Percentiles rank a stretch among this genome's conserved stretches.
Evolutionary conservation across 805 yeast species (phyloP).

Genomic region (Cyberlindnera japonica): DNA sequence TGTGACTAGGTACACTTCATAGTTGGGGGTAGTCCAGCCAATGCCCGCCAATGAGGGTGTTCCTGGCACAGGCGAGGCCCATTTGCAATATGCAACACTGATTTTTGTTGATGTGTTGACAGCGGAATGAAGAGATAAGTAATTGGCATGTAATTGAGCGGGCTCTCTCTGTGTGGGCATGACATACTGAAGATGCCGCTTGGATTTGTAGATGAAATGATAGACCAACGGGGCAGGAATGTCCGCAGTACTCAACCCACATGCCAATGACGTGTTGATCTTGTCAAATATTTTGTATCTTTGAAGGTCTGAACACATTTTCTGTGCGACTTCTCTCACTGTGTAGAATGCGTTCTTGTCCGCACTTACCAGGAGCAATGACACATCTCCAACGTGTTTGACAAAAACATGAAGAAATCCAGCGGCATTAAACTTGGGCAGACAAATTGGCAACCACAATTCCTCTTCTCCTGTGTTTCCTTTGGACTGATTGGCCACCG

Average conservation of each 20-base stretch:
- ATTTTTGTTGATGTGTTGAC: constrained; percentile 33
- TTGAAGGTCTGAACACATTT: constrained; percentile 42
- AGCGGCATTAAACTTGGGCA: constrained; percentile 82
- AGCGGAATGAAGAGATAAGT: constrained; percentile 23
- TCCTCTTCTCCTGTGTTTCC: constrained; percentile 49
- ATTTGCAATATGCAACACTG: constrained; percentile 43
- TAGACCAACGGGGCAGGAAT: constrained; percentile 56
- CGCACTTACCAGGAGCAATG: constrained; percentile 43
- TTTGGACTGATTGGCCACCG: constrained; percentile 50
- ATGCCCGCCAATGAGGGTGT: constrained; percentile 35
- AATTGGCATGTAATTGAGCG: constrained; percentile 21
- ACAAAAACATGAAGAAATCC: constrained; percentile 87
- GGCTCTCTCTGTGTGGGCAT: constrained; percentile 28
- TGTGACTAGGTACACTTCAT: constrained; percentile 60
- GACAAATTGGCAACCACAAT: constrained; percentile 90
- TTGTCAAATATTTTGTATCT: constrained; percentile 35
- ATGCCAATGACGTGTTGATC: constrained; percentile 33
- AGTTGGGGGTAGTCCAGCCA: constrained; percentile 54
- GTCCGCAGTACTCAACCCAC: constrained; percentile 44
- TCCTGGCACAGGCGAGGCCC: constrained; percentile 27
- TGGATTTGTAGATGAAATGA: constrained; percentile 81
- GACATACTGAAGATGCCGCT: constrained; percentile 61
- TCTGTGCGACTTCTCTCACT: constrained; percentile 57
- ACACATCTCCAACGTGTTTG: constrained; percentile 47
- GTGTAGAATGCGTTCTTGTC: constrained; percentile 77